Conservation (phyloP, 1,284 basidiomycete genomes). For the Ustilago nuda region DNA sequence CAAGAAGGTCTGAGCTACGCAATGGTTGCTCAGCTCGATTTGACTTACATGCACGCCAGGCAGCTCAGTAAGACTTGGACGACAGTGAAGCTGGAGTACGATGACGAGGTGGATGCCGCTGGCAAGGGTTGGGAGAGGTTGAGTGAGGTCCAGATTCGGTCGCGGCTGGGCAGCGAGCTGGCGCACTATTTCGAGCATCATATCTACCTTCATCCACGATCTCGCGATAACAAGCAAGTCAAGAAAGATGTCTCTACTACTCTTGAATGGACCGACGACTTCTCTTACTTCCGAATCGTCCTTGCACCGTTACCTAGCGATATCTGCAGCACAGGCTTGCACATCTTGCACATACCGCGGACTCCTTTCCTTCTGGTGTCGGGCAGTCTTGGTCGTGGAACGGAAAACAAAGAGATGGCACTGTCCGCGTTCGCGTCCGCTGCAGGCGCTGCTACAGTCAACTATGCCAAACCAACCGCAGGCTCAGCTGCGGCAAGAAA, state of each 20-base stretch:
- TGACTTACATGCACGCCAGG: slow-evolving; percentile 24
- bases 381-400: slow-evolving; percentile 41
- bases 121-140: slow-evolving; percentile 36
- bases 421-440: slow-evolving; percentile 47
- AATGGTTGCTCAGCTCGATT: slow-evolving; percentile 55
- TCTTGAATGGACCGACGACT: slow-evolving; percentile 31
- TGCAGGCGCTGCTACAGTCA: slow-evolving; percentile 41
- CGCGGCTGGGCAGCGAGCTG: slow-evolving; percentile 45
- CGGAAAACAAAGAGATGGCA: slow-evolving; percentile 46
- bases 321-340: slow-evolving; percentile 46
- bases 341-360: slow-evolving; percentile 48
- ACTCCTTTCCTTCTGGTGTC: slow-evolving; percentile 51
- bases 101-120: slow-evolving; percentile 29
- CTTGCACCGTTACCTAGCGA: slow-evolving; percentile 39
- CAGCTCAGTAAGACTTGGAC: slow-evolving; percentile 42
- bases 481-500: slow-evolving; percentile 28
- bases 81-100: slow-evolving; percentile 49
- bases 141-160: slow-evolving; percentile 27
- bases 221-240: neutral
- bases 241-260: neutral
- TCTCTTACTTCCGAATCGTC: slow-evolving; percentile 54
- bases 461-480: slow-evolving; percentile 32
- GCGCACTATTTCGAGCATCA: slow-evolving; percentile 56
- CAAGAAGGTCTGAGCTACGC: slow-evolving; percentile 53
- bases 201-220: slow-evolving; percentile 42